Evolutionary conservation across 2,329 filamentous ascomycete species (phyloP).

Genomic region (Huntiella savannae): DNA sequence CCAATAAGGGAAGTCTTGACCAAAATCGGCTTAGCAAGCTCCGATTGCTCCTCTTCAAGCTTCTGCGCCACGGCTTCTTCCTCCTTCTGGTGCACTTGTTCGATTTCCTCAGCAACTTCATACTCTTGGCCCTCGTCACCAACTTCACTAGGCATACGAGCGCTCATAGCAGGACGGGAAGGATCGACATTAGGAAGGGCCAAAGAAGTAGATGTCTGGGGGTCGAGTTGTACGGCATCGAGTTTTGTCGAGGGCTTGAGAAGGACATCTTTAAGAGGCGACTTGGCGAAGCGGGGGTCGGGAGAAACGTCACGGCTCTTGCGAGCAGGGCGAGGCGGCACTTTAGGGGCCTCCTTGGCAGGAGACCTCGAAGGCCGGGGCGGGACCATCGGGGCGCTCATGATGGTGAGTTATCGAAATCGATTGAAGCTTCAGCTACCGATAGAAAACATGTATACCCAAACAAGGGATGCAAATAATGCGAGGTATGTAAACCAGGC

Average conservation of each 20-base stretch:
- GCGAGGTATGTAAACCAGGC: too few relatives aligned
- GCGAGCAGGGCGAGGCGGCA: slow-evolving; percentile 60
- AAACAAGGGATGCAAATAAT: too few relatives aligned
- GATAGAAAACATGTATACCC: too few relatives aligned
- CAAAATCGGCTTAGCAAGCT: not conserved
- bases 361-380: slow-evolving; percentile 33
- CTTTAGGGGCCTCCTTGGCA: slow-evolving; percentile 31
- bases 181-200: slow-evolving; percentile 14
- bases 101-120: slow-evolving; percentile 35
- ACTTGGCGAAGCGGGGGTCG: slow-evolving; percentile 61
- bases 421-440: too few relatives aligned
- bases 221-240: slow-evolving; percentile 19
- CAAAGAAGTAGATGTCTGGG: slow-evolving; percentile 14
- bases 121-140: slow-evolving; percentile 87
- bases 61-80: slow-evolving; percentile 46
- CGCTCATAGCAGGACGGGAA: slow-evolving; percentile 47
- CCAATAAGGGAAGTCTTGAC: slow-evolving; percentile 44
- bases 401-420: slow-evolving; percentile 20
- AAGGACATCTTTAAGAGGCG: slow-evolving; percentile 62
- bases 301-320: slow-evolving; percentile 61
- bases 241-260: slow-evolving; percentile 25
- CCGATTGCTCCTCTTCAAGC: slow-evolving; percentile 20
- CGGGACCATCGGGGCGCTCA: slow-evolving; percentile 35
- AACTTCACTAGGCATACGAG: slow-evolving; percentile 56
- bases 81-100: slow-evolving; percentile 32